Percentiles rank a stretch among this genome's conserved stretches.
These are phyloP conservation scores for Tubosaeta sp. DNA, from an alignment of 768 basidiomycete species.

Conservation along the genomic window DNA sequence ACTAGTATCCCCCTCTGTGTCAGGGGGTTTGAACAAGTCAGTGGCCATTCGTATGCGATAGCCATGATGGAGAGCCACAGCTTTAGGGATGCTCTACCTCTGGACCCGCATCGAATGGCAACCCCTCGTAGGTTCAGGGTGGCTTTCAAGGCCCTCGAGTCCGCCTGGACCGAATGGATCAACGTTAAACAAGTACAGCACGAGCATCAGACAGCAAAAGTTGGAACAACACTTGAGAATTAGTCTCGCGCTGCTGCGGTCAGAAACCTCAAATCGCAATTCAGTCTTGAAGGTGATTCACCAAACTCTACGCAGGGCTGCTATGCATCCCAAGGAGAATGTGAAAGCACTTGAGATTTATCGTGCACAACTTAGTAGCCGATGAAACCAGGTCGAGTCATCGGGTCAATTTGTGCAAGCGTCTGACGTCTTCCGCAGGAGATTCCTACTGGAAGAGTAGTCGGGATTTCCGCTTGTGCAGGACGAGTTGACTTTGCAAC, in stretches of 20 bases:
- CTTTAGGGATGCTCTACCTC: conserved; percentile 31
- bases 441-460: background rate
- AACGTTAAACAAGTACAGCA: conserved; percentile 31
- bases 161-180: conserved; percentile 36
- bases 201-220: conserved; percentile 32
- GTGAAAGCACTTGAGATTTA: too few species aligned
- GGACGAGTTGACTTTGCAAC: too few species aligned
- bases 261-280: background rate
- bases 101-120: conserved; percentile 26
- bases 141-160: conserved; percentile 35
- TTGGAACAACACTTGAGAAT: conserved; percentile 37
- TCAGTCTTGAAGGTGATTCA: too few species aligned
- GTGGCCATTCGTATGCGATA: background rate
- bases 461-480: too few species aligned
- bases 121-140: conserved; percentile 30
- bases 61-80: background rate
- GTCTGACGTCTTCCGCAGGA: too few species aligned
- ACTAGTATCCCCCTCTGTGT: conserved; percentile 35
- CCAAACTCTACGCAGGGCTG: too few species aligned
- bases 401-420: too few species aligned
- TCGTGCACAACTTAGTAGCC: too few species aligned
- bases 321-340: too few species aligned
- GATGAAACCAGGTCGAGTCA: too few species aligned
- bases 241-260: background rate
- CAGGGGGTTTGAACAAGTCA: conserved; percentile 35